Evolutionary conservation across 495 filamentous ascomycete genomes (phyloP).

Genomic region (Aspergillus sclerotioniger): DNA sequence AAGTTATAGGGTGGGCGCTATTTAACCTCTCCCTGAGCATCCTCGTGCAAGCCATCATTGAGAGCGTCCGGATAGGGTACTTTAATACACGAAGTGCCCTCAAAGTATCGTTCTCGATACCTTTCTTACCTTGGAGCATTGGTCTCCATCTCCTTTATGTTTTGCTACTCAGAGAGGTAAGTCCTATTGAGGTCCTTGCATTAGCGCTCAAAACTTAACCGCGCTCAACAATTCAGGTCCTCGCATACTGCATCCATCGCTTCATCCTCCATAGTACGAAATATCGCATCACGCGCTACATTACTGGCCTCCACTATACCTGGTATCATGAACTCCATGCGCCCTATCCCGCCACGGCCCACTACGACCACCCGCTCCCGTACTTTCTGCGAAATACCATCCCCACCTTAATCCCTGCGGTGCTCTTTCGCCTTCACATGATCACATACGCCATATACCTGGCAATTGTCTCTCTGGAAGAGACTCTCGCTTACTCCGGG

Average conservation of each 20-base stretch:
- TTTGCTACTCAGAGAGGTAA: constrained; percentile 55
- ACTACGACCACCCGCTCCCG: constrained; percentile 78
- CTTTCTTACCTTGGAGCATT: constrained; percentile 58
- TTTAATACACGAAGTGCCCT: constrained; percentile 54
- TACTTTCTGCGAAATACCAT: constrained; percentile 68
- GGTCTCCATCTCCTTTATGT: constrained; percentile 50
- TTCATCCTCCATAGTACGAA: constrained; percentile 59
- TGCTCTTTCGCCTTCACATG: constrained; percentile 67
- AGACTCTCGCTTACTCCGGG: constrained; percentile 73
- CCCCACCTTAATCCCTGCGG: constrained; percentile 70
- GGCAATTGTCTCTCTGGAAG: constrained; percentile 67
- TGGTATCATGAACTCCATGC: constrained; percentile 65
- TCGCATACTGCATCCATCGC: constrained; percentile 71
- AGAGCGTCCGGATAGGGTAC: constrained; percentile 50
- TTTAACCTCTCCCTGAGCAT: constrained; percentile 64
- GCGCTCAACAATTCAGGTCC: constrained; percentile 27
- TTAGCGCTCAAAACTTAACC: not conserved
- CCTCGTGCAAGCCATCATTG: constrained; percentile 55
- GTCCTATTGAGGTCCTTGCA: constrained; percentile 2
- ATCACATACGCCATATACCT: constrained; percentile 75
- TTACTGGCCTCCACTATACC: constrained; percentile 50
- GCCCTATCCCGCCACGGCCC: constrained; percentile 65
- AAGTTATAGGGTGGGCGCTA: constrained; percentile 54
- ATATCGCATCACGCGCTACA: constrained; percentile 11
- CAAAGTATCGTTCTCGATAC: constrained; percentile 55